Conservation (phyloP, 306 rosid genomes). For the Prunus kanzakura region DNA sequence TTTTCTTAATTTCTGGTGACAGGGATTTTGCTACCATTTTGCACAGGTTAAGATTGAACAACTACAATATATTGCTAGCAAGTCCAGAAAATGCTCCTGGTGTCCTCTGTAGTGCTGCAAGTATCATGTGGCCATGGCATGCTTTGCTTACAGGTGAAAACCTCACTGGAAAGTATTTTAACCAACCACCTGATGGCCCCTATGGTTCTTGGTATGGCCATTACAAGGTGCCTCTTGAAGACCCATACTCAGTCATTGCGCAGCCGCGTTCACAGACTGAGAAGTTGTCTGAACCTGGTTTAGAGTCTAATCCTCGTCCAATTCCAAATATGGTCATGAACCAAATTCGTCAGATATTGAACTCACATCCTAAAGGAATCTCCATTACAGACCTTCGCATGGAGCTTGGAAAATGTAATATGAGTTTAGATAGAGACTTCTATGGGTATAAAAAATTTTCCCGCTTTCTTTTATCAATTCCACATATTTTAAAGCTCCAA, state of each 20-base stretch:
- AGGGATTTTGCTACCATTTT: constrained; percentile 65
- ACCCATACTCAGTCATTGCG: constrained; percentile 42
- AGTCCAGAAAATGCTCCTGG: constrained; percentile 42
- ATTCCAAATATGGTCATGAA: constrained; percentile 37
- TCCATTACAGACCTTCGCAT: constrained; percentile 35
- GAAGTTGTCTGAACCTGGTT: constrained; percentile 30
- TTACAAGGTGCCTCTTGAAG: constrained; percentile 52
- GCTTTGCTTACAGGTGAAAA: constrained; percentile 66
- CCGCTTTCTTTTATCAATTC: constrained; percentile 49
- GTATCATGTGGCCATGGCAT: constrained; percentile 86
- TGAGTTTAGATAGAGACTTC: constrained; percentile 34
- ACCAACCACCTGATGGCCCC: constrained; percentile 80
- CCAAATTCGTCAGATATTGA: constrained; percentile 38
- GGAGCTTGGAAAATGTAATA: constrained; percentile 33
- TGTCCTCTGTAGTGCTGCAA: constrained; percentile 81
- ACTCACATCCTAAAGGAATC: constrained; percentile 58
- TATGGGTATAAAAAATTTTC: constrained; percentile 52
- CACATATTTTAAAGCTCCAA: constrained; percentile 39
- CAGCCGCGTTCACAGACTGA: constrained; percentile 25
- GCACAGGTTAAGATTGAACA: constrained; percentile 78
- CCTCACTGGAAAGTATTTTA: constrained; percentile 60
- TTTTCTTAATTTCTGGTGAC: constrained; percentile 78
- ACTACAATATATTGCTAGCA: constrained; percentile 88
- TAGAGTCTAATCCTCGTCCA: constrained; percentile 27
- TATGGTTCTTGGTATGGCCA: constrained; percentile 79